phyloP scores from a whole-genome alignment of 371 early-diverging fungal species.

The Saksenaea oblongispora region DNA sequence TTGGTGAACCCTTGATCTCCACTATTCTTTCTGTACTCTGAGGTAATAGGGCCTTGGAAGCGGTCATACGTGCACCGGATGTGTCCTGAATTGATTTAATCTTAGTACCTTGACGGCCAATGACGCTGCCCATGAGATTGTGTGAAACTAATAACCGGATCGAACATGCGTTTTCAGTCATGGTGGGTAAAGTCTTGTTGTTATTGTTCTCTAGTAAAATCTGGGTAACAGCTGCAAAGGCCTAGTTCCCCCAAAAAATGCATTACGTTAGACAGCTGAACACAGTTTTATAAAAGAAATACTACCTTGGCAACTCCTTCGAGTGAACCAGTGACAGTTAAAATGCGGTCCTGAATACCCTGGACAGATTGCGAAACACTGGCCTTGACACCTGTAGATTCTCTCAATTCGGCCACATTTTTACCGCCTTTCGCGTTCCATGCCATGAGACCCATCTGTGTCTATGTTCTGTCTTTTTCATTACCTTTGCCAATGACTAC shows the following conservation, averaged over 20 bases:
- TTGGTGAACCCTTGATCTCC: constrained; percentile 76
- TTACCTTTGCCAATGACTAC: constrained; percentile 86
- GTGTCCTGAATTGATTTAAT: constrained; percentile 87
- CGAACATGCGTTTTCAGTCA: constrained; percentile 22
- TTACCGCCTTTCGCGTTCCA: constrained; percentile 56
- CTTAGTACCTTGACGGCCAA: constrained; percentile 84
- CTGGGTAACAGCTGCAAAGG: constrained; percentile 58
- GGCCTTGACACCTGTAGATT: constrained; percentile 79
- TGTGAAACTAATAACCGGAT: constrained; percentile 83
- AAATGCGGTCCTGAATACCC: constrained; percentile 82
- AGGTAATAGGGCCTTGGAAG: constrained; percentile 83
- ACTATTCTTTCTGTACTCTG: constrained; percentile 86
- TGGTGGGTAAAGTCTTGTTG: constrained; percentile 13
- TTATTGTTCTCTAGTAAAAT: constrained; percentile 68
- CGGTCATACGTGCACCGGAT: constrained; percentile 80
- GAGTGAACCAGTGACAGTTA: constrained; percentile 80
- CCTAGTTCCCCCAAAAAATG: background rate
- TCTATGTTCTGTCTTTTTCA: background rate
- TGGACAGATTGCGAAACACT: constrained; percentile 86
- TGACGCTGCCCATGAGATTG: constrained; percentile 85
- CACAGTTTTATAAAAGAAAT: constrained; percentile 24
- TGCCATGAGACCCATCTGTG: background rate
- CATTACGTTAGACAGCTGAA: constrained; percentile 3
- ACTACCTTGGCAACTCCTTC: constrained; percentile 73
- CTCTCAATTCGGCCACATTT: constrained; percentile 83